Percentiles rank a stretch among this genome's conserved stretches.
Conservation (phyloP, 2,329 filamentous ascomycete genomes). For the Curvularia spicifera region DNA sequence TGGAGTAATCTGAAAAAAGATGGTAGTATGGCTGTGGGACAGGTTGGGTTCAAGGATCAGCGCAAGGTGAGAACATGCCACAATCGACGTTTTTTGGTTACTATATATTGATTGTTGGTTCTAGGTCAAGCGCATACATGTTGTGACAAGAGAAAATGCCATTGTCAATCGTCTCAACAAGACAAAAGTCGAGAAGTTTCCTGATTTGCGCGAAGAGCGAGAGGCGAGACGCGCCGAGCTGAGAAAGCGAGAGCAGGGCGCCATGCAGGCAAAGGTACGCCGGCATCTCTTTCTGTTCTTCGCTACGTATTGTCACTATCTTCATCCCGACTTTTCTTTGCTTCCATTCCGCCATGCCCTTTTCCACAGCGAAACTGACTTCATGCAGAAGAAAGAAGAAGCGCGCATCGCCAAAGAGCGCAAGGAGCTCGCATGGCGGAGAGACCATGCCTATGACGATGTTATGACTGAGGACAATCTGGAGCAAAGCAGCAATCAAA, state of each 20-base stretch:
- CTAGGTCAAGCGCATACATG: slow-evolving; percentile 80
- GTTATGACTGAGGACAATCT: slow-evolving; percentile 84
- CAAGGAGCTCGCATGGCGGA: slow-evolving; percentile 89
- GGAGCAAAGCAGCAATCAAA: slow-evolving; percentile 80
- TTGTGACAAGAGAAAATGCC: slow-evolving; percentile 80
- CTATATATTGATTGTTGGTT: slow-evolving; percentile 6
- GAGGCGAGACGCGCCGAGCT: slow-evolving; percentile 76
- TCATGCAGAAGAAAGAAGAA: slow-evolving; percentile 74
- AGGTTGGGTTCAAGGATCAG: slow-evolving; percentile 91
- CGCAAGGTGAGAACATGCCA: slow-evolving; percentile 61
- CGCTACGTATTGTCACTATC: neutral
- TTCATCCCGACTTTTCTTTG: neutral
- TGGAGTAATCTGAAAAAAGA: slow-evolving; percentile 97
- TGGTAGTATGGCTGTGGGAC: slow-evolving; percentile 91
- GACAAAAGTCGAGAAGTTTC: slow-evolving; percentile 86
- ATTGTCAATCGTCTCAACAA: slow-evolving; percentile 99
- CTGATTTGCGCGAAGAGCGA: slow-evolving; percentile 81
- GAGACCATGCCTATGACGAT: slow-evolving; percentile 97
- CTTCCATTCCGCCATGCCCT: neutral
- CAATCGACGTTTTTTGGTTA: neutral
- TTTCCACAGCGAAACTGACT: slow-evolving; percentile 14
- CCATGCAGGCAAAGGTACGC: slow-evolving; percentile 66
- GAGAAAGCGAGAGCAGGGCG: slow-evolving; percentile 72
- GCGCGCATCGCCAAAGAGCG: slow-evolving; percentile 75
- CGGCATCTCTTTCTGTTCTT: neutral